Evolutionary conservation across 2,329 filamentous ascomycete genomes (phyloP).

Genomic region (Xylariaceae sp.): DNA sequence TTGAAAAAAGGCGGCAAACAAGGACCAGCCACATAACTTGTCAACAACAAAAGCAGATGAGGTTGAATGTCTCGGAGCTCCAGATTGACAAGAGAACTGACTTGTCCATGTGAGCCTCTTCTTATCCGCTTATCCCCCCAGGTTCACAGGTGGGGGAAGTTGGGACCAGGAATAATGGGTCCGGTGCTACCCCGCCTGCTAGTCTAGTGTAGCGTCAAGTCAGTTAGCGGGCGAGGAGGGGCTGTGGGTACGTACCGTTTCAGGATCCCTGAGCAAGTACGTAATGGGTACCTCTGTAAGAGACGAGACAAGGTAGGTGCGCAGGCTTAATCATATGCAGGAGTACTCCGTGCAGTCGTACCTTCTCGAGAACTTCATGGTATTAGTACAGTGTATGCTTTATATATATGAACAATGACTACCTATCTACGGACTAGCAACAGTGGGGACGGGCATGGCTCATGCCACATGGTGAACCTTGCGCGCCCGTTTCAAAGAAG

Average conservation of each 20-base stretch:
- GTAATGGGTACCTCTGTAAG: too few species aligned
- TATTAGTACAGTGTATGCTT: too few species aligned
- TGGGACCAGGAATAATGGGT: not conserved
- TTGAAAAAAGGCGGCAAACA: slow-evolving; percentile 7
- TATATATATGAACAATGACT: too few species aligned
- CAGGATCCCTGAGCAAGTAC: not conserved
- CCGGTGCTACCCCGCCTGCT: not conserved
- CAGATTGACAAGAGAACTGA: slow-evolving; percentile 18
- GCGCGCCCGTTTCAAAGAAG: too few species aligned
- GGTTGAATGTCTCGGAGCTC: slow-evolving; percentile 18
- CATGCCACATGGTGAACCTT: too few species aligned
- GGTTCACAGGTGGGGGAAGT: not conserved
- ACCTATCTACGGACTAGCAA: too few species aligned
- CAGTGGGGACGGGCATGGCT: too few species aligned
- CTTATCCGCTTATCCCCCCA: not conserved
- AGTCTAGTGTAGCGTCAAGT: not conserved
- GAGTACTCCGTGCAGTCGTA: too few species aligned
- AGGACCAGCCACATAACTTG: slow-evolving; percentile 6
- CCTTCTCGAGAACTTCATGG: too few species aligned
- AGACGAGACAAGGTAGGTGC: too few species aligned
- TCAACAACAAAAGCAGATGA: not conserved
- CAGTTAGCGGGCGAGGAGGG: not conserved
- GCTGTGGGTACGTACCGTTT: not conserved
- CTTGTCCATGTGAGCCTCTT: slow-evolving; percentile 27
- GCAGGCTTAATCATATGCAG: too few species aligned